Evolutionary conservation across 1,139 yeast species (phyloP).

Genomic region (Magnusiomyces fungicola): DNA sequence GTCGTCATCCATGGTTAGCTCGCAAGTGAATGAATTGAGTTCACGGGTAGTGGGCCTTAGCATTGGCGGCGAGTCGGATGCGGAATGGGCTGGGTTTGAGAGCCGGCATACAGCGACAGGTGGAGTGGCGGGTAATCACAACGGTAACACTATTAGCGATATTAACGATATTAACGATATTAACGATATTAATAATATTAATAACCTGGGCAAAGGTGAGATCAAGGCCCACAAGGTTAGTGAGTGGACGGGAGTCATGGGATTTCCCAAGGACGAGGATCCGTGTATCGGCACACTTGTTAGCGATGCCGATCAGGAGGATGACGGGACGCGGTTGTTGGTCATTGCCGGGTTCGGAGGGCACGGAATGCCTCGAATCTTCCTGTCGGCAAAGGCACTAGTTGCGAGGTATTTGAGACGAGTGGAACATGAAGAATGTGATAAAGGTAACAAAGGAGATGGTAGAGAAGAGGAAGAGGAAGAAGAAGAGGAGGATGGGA

Average conservation of each 20-base stretch:
- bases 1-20: not conserved
- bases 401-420: conserved; percentile 16
- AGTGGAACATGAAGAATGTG: not conserved
- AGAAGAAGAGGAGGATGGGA: too few species aligned
- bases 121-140: not conserved
- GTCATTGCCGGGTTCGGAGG: conserved; percentile 42
- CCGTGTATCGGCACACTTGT: conserved; percentile 33
- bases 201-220: not conserved
- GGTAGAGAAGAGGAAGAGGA: too few species aligned
- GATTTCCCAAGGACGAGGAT: conserved; percentile 32
- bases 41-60: too few species aligned
- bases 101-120: not conserved
- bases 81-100: not conserved
- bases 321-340: conserved; percentile 25
- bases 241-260: conserved; percentile 40
- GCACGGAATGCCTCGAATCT: conserved; percentile 45
- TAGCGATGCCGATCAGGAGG: not conserved
- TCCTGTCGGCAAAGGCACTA: conserved; percentile 23
- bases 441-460: too few species aligned
- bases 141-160: not conserved
- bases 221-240: conserved; percentile 14
- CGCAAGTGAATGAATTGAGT: not conserved
- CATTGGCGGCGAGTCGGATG: too few species aligned
- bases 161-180: not conserved
- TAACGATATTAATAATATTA: not conserved